Evolutionary conservation across 1,139 yeast species (phyloP).

Genomic region (Hansenula anomala): DNA sequence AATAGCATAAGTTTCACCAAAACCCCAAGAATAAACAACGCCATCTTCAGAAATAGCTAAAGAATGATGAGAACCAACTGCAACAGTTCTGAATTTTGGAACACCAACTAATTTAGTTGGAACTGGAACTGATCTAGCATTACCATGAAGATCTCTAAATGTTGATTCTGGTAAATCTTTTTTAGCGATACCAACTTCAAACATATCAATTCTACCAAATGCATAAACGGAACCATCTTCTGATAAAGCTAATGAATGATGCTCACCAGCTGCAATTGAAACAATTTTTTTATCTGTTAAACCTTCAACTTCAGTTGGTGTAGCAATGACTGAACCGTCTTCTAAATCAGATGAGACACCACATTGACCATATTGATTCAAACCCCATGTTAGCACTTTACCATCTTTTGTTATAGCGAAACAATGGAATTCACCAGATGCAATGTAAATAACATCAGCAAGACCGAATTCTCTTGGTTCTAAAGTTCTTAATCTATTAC

Average conservation of each 20-base stretch:
- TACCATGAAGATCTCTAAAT: slow-evolving; percentile 73
- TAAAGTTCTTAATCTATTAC: slow-evolving; percentile 64
- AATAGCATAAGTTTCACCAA: slow-evolving; percentile 92
- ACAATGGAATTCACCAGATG: slow-evolving; percentile 94
- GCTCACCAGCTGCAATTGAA: slow-evolving; percentile 88
- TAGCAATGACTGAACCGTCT: slow-evolving; percentile 77
- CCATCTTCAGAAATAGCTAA: slow-evolving; percentile 85
- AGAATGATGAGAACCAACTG: slow-evolving; percentile 91
- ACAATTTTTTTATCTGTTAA: slow-evolving; percentile 54
- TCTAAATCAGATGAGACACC: slow-evolving; percentile 67
- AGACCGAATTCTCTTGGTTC: slow-evolving; percentile 79
- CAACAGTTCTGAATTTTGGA: slow-evolving; percentile 58
- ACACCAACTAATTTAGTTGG: slow-evolving; percentile 65
- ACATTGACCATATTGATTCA: slow-evolving; percentile 95
- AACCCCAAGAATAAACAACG: slow-evolving; percentile 92
- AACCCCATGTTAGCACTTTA: slow-evolving; percentile 83
- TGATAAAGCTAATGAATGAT: slow-evolving; percentile 78
- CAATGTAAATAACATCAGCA: slow-evolving; percentile 70
- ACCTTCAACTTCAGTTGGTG: slow-evolving; percentile 66
- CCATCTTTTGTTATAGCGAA: slow-evolving; percentile 81
- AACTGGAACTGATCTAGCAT: slow-evolving; percentile 79
- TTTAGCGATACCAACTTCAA: slow-evolving; percentile 76
- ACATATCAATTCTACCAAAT: slow-evolving; percentile 93
- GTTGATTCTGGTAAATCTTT: slow-evolving; percentile 62
- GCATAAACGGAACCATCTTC: slow-evolving; percentile 67